Percentiles rank a stretch among this genome's conserved stretches.
phyloP scores from a whole-genome alignment of 2,329 filamentous ascomycete genomes.

The Phoma herbarum region DNA sequence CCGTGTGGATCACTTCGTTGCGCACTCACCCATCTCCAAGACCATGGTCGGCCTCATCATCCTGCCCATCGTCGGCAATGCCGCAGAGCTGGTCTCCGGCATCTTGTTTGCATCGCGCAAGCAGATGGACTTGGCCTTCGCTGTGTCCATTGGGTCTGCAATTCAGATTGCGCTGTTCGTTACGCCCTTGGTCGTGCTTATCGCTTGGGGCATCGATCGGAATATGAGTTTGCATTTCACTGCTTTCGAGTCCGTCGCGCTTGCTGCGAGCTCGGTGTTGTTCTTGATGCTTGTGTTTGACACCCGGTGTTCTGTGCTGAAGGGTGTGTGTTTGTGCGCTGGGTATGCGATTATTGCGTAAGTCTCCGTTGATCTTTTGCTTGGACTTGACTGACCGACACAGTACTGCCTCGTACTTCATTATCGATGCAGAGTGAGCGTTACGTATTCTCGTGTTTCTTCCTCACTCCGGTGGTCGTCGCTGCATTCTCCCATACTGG shows the following conservation, averaged over 20 bases:
- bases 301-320: slow-evolving; percentile 19
- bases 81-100: slow-evolving; percentile 68
- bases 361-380: slow-evolving; percentile 2
- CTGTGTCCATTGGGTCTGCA: slow-evolving; percentile 66
- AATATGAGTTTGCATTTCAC: slow-evolving; percentile 80
- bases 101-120: slow-evolving; percentile 65
- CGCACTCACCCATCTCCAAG: slow-evolving; percentile 57
- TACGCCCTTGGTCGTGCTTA: slow-evolving; percentile 64
- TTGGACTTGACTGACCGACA: not conserved
- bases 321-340: slow-evolving; percentile 20
- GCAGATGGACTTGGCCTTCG: slow-evolving; percentile 69
- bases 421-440: not conserved
- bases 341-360: slow-evolving; percentile 26
- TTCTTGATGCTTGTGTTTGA: slow-evolving; percentile 24
- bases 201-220: slow-evolving; percentile 65
- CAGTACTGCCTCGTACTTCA: slow-evolving; percentile 19
- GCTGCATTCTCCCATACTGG: not conserved
- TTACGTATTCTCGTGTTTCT: not conserved
- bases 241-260: slow-evolving; percentile 76
- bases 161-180: slow-evolving; percentile 69
- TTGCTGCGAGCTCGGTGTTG: slow-evolving; percentile 39
- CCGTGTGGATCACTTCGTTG: slow-evolving; percentile 62
- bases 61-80: slow-evolving; percentile 68
- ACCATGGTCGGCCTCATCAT: slow-evolving; percentile 68
- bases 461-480: not conserved